Base-by-base conservation (phyloP, 257 asterid species). In the Petunia axillaris region DNA sequence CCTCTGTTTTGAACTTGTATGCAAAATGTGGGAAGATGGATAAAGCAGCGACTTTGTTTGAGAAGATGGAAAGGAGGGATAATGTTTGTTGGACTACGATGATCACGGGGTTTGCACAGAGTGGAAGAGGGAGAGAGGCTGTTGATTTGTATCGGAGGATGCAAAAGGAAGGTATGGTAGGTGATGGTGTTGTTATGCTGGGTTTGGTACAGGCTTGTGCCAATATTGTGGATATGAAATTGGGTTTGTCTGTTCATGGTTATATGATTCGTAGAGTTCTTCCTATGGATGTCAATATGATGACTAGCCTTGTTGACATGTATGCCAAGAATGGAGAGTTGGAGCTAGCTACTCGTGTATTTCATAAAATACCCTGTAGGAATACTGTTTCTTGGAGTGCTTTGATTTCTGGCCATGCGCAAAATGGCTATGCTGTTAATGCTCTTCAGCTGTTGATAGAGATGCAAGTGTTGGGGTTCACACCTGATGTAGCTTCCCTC, bases 251-350 rank as follows among this genome's bases (percentile, higher is more conserved):
- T 35, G 84, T 94, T 82, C 98, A 94, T 80, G 98, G 95, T 16
- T 86, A 85, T 80, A 79, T 88, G 74, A 79, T 90, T 64, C 88
- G 95, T 70, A 89, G 85, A 73, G 65, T 83, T 16, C 85, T 88
- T 73, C 82, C 40, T 54, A 79, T 81, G 85, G 87, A 91, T 83
- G 89, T 90, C 48, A 52, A 89, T 58, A 75, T 88, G 46, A 85
- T 87, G 67, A 94, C 97, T 40, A 89, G 98, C 85, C 91, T 94
- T 38, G 71, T 92, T 1, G 94, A 94, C 75, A 92, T 91, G 97
- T 91, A 92, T 80, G 90, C 94, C 83, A 94, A 92, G 88, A 85
- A 85, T 80, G 93, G 95, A 58, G 86, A 87, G 70, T 37, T 91
- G 39, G 87, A 79, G 14, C 40, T 75, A 39, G 97, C 97, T 78